Percentiles rank a stretch among this genome's conserved stretches.
These are phyloP conservation scores for Tilletia indica DNA, from an alignment of 1,284 basidiomycete genomes.

Conservation along the genomic window DNA sequence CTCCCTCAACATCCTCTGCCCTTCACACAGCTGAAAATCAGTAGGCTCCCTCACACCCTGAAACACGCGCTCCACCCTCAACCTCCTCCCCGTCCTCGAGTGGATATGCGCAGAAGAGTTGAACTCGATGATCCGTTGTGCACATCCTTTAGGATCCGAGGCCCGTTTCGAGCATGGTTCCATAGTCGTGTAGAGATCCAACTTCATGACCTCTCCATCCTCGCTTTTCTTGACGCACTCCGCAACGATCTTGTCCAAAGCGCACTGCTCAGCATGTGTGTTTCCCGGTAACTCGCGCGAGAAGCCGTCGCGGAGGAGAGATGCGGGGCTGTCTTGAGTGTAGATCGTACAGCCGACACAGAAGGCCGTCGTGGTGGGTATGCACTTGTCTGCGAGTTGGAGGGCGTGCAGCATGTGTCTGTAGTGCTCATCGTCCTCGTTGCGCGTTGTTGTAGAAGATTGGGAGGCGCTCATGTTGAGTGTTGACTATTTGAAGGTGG, in stretches of 20 bases:
- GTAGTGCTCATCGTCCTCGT: slow-evolving; percentile 24
- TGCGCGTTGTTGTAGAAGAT: not conserved
- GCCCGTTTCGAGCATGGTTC: slow-evolving; percentile 92
- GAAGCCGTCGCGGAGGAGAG: slow-evolving; percentile 72
- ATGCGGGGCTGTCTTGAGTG: slow-evolving; percentile 35
- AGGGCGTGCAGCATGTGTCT: slow-evolving; percentile 69
- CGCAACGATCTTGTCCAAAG: slow-evolving; percentile 69
- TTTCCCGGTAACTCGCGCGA: slow-evolving; percentile 88
- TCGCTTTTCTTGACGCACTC: not conserved
- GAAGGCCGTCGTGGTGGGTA: slow-evolving; percentile 76
- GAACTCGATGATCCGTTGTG: slow-evolving; percentile 72
- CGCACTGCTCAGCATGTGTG: slow-evolving; percentile 96
- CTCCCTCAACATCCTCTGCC: slow-evolving; percentile 71
- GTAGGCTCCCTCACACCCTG: slow-evolving; percentile 89
- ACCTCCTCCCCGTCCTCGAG: not conserved
- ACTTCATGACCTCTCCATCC: slow-evolving; percentile 46
- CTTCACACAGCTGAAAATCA: slow-evolving; percentile 84
- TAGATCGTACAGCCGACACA: slow-evolving; percentile 89
- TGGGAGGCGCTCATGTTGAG: too few relatives aligned
- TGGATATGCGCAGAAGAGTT: slow-evolving; percentile 27
- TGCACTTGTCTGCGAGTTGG: slow-evolving; percentile 70
- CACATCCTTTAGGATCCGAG: slow-evolving; percentile 81
- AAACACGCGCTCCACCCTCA: slow-evolving; percentile 70
- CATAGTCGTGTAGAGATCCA: slow-evolving; percentile 89
- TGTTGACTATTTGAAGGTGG: too few relatives aligned